Percentiles rank a stretch among this genome's conserved stretches.
Conservation (phyloP, 192 early-diverging fungal species). For the Podila horticola region DNA sequence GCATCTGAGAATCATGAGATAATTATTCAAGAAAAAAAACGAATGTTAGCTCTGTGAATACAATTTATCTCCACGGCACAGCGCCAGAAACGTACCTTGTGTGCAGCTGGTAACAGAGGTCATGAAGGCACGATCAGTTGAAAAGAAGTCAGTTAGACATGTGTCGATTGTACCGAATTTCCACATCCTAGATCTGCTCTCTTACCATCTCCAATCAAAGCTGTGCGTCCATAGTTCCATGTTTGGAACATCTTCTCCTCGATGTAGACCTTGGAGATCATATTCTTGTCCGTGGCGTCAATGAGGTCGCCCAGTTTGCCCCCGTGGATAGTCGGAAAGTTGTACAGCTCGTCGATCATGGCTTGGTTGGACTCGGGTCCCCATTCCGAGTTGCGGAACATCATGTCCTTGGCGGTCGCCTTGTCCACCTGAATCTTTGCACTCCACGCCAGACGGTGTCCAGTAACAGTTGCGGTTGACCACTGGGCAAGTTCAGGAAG, state of each 20-base stretch:
- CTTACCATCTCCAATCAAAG: constrained; percentile 13
- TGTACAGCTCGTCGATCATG: no score
- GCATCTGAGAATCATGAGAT: background rate
- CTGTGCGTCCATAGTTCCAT: constrained; percentile 8
- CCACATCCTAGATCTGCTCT: no score
- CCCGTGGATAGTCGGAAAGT: no score
- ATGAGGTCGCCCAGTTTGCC: no score
- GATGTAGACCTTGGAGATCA: constrained; percentile 4
- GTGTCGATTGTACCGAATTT: background rate
- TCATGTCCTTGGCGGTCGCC: no score
- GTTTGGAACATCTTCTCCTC: constrained; percentile 19
- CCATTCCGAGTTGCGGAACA: no score
- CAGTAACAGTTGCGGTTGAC: no score
- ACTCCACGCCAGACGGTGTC: no score
- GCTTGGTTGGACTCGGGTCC: no score
- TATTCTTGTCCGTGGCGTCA: no score
- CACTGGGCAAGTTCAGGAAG: no score
- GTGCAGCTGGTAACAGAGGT: background rate
- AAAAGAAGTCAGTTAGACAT: background rate
- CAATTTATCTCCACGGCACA: background rate
- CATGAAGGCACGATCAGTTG: background rate
- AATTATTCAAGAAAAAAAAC: background rate
- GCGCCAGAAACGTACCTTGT: constrained; percentile 2
- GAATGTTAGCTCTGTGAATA: background rate
- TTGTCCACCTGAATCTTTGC: no score